Percentiles rank a stretch among this genome's conserved stretches.
Conservation (phyloP, 1,284 basidiomycete species). For the Ganoderma sp. region DNA sequence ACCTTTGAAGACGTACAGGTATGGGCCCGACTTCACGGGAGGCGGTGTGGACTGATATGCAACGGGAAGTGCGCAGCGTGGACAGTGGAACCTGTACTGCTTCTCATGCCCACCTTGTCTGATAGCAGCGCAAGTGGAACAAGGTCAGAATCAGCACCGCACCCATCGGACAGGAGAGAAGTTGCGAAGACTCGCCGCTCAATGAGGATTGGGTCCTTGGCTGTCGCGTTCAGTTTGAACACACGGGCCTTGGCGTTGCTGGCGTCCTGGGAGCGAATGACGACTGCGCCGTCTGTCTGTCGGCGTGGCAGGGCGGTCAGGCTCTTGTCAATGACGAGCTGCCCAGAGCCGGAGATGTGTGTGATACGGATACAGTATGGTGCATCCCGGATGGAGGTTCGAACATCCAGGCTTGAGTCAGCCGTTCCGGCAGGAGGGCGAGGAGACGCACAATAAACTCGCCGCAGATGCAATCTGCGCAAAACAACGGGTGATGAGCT, state of each 20-base stretch:
- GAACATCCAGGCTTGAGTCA: constrained; percentile 1
- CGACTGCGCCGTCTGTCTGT: constrained; percentile 73
- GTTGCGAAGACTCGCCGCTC: constrained; percentile 59
- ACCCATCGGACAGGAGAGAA: constrained; percentile 1
- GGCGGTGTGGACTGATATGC: constrained; percentile 78
- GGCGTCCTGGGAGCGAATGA: constrained; percentile 71
- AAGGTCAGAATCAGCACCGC: constrained; percentile 4
- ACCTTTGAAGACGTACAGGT: constrained; percentile 74
- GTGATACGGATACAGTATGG: not conserved
- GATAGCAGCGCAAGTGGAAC: constrained; percentile 24
- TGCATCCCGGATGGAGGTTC: constrained; percentile 15
- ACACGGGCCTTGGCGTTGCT: constrained; percentile 63
- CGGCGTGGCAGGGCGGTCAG: constrained; percentile 72
- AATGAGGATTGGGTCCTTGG: constrained; percentile 68
- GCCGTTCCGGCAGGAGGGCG: constrained; percentile 16
- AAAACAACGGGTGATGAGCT: constrained; percentile 26
- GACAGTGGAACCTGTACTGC: constrained; percentile 77
- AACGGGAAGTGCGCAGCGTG: constrained; percentile 73
- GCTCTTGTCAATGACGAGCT: constrained; percentile 84
- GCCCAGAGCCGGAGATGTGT: constrained; percentile 3
- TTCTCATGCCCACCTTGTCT: constrained; percentile 73
- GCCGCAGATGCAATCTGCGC: constrained; percentile 80
- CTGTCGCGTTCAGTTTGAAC: constrained; percentile 78
- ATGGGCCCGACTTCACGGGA: constrained; percentile 73
- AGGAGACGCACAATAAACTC: constrained; percentile 74